These are phyloP conservation scores for Fabrea salina DNA, from an alignment of 169 alveolate species.

Conservation along the genomic window DNA sequence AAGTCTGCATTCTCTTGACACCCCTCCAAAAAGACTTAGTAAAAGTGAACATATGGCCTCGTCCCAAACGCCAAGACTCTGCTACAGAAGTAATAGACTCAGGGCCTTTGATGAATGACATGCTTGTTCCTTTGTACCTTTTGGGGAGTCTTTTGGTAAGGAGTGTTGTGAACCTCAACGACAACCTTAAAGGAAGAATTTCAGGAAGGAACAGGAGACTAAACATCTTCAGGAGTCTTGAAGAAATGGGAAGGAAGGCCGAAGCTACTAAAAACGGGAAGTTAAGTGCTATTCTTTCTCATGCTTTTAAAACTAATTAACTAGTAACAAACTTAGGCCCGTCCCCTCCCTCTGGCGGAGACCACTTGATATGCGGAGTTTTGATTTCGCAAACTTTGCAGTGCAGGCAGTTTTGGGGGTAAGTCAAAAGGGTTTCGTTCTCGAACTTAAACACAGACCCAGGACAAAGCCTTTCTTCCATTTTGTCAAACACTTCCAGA, in stretches of 20 bases:
- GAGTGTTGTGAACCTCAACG: not conserved
- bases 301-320: too few relatives aligned
- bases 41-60: not conserved
- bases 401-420: not conserved
- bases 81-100: not conserved
- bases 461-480: constrained; percentile 30
- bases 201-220: not conserved
- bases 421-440: not conserved
- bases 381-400: not conserved
- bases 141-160: not conserved
- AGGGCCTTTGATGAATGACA: constrained; percentile 7
- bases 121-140: not conserved
- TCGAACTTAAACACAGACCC: constrained; percentile 10
- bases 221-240: not conserved
- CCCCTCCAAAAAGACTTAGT: constrained; percentile 3
- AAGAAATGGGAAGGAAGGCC: not conserved
- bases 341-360: not conserved
- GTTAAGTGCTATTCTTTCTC: not conserved
- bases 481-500: not conserved
- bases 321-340: too few relatives aligned
- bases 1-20: not conserved
- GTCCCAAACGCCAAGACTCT: too few relatives aligned
- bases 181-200: not conserved
- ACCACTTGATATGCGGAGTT: not conserved
- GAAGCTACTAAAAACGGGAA: not conserved